Evolutionary conservation across 2,329 filamentous ascomycete species (phyloP), one percentile per base, ranked within the genome.

Genomic region (Onygena corvina): DNA sequence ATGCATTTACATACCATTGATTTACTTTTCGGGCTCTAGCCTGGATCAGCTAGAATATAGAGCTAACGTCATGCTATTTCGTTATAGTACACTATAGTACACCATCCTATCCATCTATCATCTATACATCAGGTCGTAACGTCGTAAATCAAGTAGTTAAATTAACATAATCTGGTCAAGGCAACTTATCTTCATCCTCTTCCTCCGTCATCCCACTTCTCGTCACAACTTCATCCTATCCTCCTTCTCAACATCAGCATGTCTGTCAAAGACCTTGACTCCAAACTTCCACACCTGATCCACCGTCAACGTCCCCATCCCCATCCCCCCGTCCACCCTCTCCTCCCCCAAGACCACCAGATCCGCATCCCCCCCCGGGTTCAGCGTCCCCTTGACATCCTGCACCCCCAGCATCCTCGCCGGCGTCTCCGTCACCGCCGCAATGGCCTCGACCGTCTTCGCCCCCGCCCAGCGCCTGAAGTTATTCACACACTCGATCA

Each of bases 231-330:
- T 31, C 29, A 31, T 31, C 9, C 29, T 12, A 47, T 31, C n/a
- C n/a, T 48, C 58, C 56, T 65, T 65, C 12, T 58, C 61, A n/a
- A n/a, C n/a, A n/a, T n/a, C n/a, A n/a, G n/a, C n/a, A n/a, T n/a
- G n/a, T 9, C 51, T 48, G 56, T 69, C 67, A 54, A 62, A 61
- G 42, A 69, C 65, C 57, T 65, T 67, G 3, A 61, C 59, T 3
- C 67, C 67, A 25, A 64, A 60, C 54, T 70, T 70, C 67, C 67
- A 70, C 31, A 70, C 67, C 56, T 70, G 66, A 48, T 67, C 62
- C 16, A 70, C 61, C 1, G 58, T 64, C 58, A 70, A 52, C 7
- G 57, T 63, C 51, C 12, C 63, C 63, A 16, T 60, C n/a, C n/a
- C n/a, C n/a, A 42, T 42, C 56, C 44, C 60, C 59, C 8, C 59